Conservation (phyloP, 345 rosid species). For the Chamaenerion angustifolium region DNA sequence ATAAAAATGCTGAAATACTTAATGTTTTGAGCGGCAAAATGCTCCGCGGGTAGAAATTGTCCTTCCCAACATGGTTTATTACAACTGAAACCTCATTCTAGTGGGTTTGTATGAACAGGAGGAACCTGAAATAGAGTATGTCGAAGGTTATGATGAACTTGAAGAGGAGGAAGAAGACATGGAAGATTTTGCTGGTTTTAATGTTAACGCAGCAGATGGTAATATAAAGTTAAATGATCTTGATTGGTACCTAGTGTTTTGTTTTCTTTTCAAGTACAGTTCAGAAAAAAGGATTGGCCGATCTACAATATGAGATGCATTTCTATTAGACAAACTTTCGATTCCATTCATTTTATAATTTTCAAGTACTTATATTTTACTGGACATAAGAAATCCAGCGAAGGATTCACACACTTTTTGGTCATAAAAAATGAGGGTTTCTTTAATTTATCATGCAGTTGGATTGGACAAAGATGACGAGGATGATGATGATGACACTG, state of each 20-base stretch:
- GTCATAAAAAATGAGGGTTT: background rate
- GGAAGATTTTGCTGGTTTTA: constrained; percentile 55
- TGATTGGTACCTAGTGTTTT: background rate
- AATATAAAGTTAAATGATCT: constrained; percentile 19
- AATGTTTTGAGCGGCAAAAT: too few relatives aligned
- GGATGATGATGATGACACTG: constrained; percentile 29
- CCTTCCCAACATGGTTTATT: background rate
- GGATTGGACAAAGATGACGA: constrained; percentile 19
- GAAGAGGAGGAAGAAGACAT: constrained; percentile 86
- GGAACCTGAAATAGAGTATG: constrained; percentile 64
- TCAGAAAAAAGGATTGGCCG: too few relatives aligned
- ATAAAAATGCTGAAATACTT: too few relatives aligned
- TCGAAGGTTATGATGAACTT: constrained; percentile 65
- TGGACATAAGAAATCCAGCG: background rate
- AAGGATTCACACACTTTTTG: background rate
- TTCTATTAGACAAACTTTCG: too few relatives aligned
- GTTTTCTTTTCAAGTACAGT: too few relatives aligned
- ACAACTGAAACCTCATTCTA: too few relatives aligned
- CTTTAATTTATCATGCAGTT: background rate
- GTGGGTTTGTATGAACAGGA: constrained; percentile 8
- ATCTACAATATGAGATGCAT: too few relatives aligned
- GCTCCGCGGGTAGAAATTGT: too few relatives aligned
- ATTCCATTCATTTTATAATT: too few relatives aligned
- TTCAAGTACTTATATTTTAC: too few relatives aligned
- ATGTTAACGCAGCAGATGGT: constrained; percentile 15